Evolutionary conservation across 306 rosid genomes (phyloP), one percentile per base, ranked within the genome.

Genomic region (Rosa multiflora): DNA sequence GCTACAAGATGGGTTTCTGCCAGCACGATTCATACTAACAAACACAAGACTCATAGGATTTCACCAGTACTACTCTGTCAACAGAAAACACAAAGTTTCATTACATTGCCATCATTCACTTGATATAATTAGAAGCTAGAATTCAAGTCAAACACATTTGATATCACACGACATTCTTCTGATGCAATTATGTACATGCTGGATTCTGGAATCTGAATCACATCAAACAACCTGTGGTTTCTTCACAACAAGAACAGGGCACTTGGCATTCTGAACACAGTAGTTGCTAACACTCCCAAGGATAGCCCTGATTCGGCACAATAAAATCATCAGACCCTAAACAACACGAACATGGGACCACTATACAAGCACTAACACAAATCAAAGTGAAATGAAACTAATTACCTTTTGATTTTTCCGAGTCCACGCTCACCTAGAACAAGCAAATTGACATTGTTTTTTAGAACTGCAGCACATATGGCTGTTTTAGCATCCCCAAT

Each of bases 221-320:
- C 44, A 11, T 75, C 70, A 75, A 75, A 63, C 43, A 62, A 76
- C 72, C 40, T 29, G 58, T 4, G 86, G 76, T 78, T 89, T 87
- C 88, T 84, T 87, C 80, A 84, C 89, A 55, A 85, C 87, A 55
- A 87, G 91, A 51, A 87, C 88, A n/a, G 88, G 84, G 66, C 88
- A 89, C 73, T 84, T 85, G 59, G 93, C 91, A 74, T 87, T 56
- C 35, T 76, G 85, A 72, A 87, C 79, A 48, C 90, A 89, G 73
- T 89, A 87, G 80, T 80, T 78, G 83, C 90, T 87, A 80, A 85
- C 89, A 32, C 93, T 89, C 76, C 90, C 89, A 64, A 85, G 47
- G 29, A 89, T 37, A 47, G 88, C 89, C 74, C 89, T 89, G 87
- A 17, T 11, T 40, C 20, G 70, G 29, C 75, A 76, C 21, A 55